A percentile compares a stretch with the other conserved stretches of the same genome.
Conservation (phyloP, 495 filamentous ascomycete species). For the Penicillium manginii region DNA sequence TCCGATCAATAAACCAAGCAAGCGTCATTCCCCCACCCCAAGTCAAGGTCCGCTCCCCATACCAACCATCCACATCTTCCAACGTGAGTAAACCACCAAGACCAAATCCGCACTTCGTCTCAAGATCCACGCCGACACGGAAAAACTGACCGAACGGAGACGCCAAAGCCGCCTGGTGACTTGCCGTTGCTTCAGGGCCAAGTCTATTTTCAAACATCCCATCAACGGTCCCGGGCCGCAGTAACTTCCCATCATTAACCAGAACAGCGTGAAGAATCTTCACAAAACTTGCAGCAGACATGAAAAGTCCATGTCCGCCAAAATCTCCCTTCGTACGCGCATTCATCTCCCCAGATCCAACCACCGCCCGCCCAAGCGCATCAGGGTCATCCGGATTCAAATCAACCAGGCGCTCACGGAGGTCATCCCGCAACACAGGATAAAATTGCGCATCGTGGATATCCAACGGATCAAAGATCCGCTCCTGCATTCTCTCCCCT, state of each 20-base stretch:
- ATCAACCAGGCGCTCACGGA: constrained; percentile 39
- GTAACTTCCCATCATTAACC: constrained; percentile 45
- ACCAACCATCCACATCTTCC: constrained; percentile 41
- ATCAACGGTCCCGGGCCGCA: constrained; percentile 45
- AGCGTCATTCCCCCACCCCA: constrained; percentile 45
- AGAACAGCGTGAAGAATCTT: constrained; percentile 56
- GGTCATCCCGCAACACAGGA: constrained; percentile 36
- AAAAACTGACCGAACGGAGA: constrained; percentile 32
- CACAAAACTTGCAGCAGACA: constrained; percentile 48
- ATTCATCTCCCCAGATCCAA: constrained; percentile 32
- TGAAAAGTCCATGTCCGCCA: constrained; percentile 59
- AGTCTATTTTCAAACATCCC: constrained; percentile 59
- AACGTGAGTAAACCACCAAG: constrained; percentile 33
- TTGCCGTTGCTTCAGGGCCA: constrained; percentile 22
- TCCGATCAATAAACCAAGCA: constrained; percentile 51
- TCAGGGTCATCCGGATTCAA: constrained; percentile 35
- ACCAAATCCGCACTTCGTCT: constrained; percentile 28
- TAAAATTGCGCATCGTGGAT: constrained; percentile 47
- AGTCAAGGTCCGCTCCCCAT: constrained; percentile 42
- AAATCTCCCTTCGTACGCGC: constrained; percentile 37
- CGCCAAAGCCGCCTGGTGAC: constrained; percentile 20
- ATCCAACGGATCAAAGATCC: constrained; percentile 50
- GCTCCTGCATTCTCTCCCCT: constrained; percentile 46
- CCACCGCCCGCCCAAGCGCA: constrained; percentile 26
- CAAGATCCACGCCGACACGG: constrained; percentile 29